Evolutionary conservation across 345 rosid genomes (phyloP).

Genomic region (Adansonia digitata): DNA sequence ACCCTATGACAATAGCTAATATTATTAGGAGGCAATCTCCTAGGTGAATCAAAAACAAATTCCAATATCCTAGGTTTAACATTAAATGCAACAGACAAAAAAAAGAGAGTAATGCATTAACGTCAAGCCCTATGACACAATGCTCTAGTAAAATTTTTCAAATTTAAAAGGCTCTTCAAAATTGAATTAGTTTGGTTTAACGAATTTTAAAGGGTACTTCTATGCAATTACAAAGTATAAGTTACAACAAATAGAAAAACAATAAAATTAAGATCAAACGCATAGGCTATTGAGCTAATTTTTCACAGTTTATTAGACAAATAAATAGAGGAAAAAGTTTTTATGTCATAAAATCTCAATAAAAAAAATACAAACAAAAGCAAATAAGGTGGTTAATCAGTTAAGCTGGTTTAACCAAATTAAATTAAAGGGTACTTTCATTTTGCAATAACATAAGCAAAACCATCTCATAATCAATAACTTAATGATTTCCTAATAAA

Average conservation of each 20-base stretch:
- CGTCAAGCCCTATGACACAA: constrained; percentile 26
- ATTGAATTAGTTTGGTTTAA: neutral
- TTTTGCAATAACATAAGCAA: neutral
- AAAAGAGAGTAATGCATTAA: neutral
- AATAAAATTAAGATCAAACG: no score
- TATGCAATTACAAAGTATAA: no score
- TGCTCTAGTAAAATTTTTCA: constrained; percentile 22
- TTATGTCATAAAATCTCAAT: neutral
- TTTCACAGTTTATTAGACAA: no score
- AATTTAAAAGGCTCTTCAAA: neutral
- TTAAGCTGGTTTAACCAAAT: neutral
- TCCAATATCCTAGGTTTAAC: constrained; percentile 18
- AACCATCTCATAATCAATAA: neutral
- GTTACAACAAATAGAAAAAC: no score
- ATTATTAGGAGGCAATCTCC: constrained; percentile 14
- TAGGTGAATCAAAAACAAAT: constrained; percentile 11
- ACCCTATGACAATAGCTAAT: neutral
- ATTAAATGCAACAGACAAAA: neutral
- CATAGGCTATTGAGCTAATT: no score
- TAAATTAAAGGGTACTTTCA: neutral
- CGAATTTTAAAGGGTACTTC: no score
- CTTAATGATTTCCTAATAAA: neutral
- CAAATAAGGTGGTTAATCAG: neutral
- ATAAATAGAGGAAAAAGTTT: neutral
- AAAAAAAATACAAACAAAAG: neutral